Conservation (phyloP, 2,329 filamentous ascomycete genomes). For the Remersonia thermophila region DNA sequence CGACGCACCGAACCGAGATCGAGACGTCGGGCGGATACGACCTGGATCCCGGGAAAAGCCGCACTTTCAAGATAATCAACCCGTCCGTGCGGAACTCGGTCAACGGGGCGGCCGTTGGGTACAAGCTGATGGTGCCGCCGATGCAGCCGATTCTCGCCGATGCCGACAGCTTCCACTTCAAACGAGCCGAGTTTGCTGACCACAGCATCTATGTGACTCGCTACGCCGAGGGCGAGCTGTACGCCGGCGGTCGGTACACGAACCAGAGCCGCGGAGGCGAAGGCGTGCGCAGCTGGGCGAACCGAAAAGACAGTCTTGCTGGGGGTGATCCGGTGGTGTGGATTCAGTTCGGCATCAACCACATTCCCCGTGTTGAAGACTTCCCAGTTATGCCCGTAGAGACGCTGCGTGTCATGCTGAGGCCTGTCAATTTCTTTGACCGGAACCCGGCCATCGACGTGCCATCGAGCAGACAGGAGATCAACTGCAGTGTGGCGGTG, state of each 20-base stretch:
- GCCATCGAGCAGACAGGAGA: slow-evolving; percentile 31
- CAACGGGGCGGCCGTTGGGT: slow-evolving; percentile 41
- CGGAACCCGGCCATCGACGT: slow-evolving; percentile 40
- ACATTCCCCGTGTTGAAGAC: slow-evolving; percentile 50
- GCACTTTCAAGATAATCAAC: slow-evolving; percentile 48
- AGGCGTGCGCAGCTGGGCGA: slow-evolving; percentile 24
- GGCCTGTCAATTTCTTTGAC: slow-evolving; percentile 41
- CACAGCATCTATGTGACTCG: slow-evolving; percentile 26
- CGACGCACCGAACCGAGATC: slow-evolving; percentile 33
- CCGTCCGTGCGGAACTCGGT: slow-evolving; percentile 36
- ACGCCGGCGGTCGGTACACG: slow-evolving; percentile 26
- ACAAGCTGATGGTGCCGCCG: slow-evolving; percentile 42
- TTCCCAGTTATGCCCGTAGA: slow-evolving; percentile 59
- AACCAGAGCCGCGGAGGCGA: slow-evolving; percentile 28
- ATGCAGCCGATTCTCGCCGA: slow-evolving; percentile 47
- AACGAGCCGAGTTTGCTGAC: slow-evolving; percentile 26
- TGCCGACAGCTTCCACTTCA: slow-evolving; percentile 22
- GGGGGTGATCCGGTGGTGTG: slow-evolving; percentile 39
- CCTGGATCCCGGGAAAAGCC: slow-evolving; percentile 33
- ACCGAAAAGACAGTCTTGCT: slow-evolving; percentile 30
- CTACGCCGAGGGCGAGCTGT: slow-evolving; percentile 26
- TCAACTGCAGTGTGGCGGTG: slow-evolving; percentile 26
- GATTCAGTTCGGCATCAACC: slow-evolving; percentile 43
- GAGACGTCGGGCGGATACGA: slow-evolving; percentile 34
- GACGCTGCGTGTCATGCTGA: slow-evolving; percentile 34